Conservation (phyloP, 768 basidiomycete species). For the Dendrothele bispora region DNA sequence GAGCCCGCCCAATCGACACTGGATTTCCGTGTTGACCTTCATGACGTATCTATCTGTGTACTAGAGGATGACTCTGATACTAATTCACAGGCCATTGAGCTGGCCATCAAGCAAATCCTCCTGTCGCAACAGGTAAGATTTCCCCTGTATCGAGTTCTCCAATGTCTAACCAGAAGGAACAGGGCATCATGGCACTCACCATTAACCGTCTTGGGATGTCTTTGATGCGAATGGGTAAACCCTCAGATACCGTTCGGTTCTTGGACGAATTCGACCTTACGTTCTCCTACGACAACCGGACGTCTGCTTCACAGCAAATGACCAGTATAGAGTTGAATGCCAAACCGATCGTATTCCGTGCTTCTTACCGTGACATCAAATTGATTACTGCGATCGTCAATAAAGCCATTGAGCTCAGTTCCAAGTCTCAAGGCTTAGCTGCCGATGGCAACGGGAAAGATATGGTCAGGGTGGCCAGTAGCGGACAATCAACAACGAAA, state of each 20-base stretch:
- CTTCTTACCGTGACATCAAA: conserved; percentile 93
- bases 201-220: conserved; percentile 91
- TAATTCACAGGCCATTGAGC: conserved; percentile 82
- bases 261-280: conserved; percentile 91
- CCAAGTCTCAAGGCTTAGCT: conserved; percentile 34
- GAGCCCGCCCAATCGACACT: conserved; percentile 27
- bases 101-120: conserved; percentile 82
- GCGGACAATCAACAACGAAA: too few relatives aligned
- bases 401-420: conserved; percentile 81
- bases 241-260: conserved; percentile 83
- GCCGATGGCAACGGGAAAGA: background rate
- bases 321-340: conserved; percentile 80
- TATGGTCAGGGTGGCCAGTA: too few relatives aligned
- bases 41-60: conserved; percentile 85
- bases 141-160: background rate
- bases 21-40: conserved; percentile 83
- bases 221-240: conserved; percentile 81
- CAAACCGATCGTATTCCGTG: conserved; percentile 86
- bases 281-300: conserved; percentile 83
- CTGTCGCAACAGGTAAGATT: conserved; percentile 80
- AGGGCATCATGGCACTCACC: conserved; percentile 83
- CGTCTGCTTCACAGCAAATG: conserved; percentile 65
- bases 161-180: background rate
- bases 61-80: conserved; percentile 80
- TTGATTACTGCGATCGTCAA: conserved; percentile 86